Percentiles rank a stretch among this genome's conserved stretches.
Conservation (phyloP, 805 yeast species). For the Wickerhamiella galacta region DNA sequence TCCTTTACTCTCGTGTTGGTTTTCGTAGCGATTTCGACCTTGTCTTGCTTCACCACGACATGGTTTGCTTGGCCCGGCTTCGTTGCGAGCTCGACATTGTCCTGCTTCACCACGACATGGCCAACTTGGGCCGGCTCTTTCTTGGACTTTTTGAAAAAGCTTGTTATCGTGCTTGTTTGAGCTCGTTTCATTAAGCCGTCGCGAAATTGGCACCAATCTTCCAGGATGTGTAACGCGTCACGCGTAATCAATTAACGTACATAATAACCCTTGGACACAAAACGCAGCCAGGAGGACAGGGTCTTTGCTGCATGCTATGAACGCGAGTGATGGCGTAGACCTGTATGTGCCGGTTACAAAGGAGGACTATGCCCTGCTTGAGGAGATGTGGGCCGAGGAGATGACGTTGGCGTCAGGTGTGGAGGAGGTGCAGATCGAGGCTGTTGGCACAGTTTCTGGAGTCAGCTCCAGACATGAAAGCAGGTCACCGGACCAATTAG, state of each 20-base stretch:
- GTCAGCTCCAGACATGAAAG: background rate
- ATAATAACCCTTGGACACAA: background rate
- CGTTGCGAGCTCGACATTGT: too few species aligned
- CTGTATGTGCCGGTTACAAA: background rate
- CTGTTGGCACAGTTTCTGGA: background rate
- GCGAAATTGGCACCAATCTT: background rate
- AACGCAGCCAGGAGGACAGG: background rate
- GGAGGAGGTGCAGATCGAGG: too few species aligned
- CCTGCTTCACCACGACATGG: too few species aligned
- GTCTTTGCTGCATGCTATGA: background rate
- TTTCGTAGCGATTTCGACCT: too few species aligned
- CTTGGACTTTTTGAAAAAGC: conserved; percentile 21
- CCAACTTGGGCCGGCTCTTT: too few species aligned
- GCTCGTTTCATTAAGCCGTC: conserved; percentile 6
- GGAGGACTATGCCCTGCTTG: background rate
- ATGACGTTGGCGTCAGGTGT: too few species aligned
- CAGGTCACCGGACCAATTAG: background rate
- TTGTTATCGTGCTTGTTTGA: conserved; percentile 2
- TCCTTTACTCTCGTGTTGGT: too few species aligned
- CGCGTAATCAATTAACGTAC: too few species aligned
- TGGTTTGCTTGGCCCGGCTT: too few species aligned
- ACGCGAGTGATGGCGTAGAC: background rate
- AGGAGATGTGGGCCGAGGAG: background rate
- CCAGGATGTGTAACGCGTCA: too few species aligned
- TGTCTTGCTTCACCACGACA: too few species aligned